phyloP scores from a whole-genome alignment of 106 monocot species.

The Acorus gramineus region DNA sequence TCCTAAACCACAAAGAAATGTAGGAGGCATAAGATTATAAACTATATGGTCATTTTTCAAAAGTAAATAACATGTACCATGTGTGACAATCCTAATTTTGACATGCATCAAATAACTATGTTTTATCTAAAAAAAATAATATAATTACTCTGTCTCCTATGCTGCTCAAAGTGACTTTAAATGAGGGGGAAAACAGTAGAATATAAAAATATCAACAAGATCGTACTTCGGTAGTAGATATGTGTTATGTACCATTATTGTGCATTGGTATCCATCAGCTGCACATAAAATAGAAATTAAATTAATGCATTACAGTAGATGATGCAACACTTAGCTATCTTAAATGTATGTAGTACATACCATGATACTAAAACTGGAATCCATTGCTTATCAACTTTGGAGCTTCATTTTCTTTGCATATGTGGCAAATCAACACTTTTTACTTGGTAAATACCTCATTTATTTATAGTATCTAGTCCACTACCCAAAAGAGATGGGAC shows the following conservation, averaged over 20 bases:
- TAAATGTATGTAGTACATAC: conserved; percentile 1
- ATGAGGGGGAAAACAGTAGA: background rate
- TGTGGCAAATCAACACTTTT: conserved; percentile 2
- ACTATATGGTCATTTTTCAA: background rate
- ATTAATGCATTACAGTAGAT: background rate
- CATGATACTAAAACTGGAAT: conserved; percentile 80
- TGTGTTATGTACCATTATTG: conserved; percentile 98
- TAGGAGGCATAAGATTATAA: background rate
- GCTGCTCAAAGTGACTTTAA: too few species aligned
- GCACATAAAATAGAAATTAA: conserved; percentile 17
- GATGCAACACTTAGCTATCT: background rate
- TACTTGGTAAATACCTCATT: background rate
- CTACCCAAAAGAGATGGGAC: conserved; percentile 13
- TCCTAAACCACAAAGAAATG: conserved; percentile 32
- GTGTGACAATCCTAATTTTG: too few species aligned
- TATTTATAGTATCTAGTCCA: too few species aligned
- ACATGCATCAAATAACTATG: too few species aligned
- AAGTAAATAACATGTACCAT: too few species aligned
- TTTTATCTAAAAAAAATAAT: too few species aligned
- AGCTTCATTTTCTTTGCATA: conserved; percentile 83
- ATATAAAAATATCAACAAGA: background rate
- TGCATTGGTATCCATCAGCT: conserved; percentile 99
- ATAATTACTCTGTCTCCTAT: too few species aligned
- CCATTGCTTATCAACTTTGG: conserved; percentile 85
- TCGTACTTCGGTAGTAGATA: conserved; percentile 79